Evolutionary conservation across 805 yeast species (phyloP), one percentile per base, ranked within the genome.

Genomic region (Candida sithepensis): DNA sequence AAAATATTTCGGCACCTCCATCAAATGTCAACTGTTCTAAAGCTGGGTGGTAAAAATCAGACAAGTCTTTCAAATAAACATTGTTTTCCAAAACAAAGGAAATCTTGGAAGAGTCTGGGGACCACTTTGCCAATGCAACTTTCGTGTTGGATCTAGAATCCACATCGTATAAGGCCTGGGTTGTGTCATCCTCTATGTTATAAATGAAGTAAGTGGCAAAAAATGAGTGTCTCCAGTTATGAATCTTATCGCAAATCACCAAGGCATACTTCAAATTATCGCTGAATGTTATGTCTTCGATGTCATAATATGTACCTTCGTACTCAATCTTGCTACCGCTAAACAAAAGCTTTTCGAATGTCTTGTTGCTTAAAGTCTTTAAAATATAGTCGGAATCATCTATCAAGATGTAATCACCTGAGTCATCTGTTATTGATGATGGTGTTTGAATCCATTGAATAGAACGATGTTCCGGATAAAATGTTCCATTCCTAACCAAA

Each of bases 141-240:
- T 56, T 48, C 9, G 51, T 63, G 16, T 72, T 55, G 37, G 64
- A 58, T 1, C 21, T 42, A 3, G 42, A 16, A 3, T 56, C 58
- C 1, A 51, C 53, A 3, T 54, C 62, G 19, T 56, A 55, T 4
- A 61, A 32, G 1, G 65, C 61, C 33, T 55, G 57, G n/a, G 61
- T 30, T 12, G 39, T 23, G 8, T 49, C 66, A 0, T 68, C 52
- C 0, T 58, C 64, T 14, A 81, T 64, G 48, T 85, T 79, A 48
- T 75, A 73, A 6, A 87, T 49, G 80, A 88, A 88, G 65, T 79
- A 85, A 8, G 70, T 51, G 0, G 85, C 84, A 44, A 71, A 72
- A 3, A 81, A 71, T 0, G 96, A 88, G 59, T 88, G 91, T 52
- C 96, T 75, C 77, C 84, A 88, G 53, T 82, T 80, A 39, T 80